Evolutionary conservation across 2,329 filamentous ascomycete species (phyloP).

Genomic region (Cucurbitaria berberidis): DNA sequence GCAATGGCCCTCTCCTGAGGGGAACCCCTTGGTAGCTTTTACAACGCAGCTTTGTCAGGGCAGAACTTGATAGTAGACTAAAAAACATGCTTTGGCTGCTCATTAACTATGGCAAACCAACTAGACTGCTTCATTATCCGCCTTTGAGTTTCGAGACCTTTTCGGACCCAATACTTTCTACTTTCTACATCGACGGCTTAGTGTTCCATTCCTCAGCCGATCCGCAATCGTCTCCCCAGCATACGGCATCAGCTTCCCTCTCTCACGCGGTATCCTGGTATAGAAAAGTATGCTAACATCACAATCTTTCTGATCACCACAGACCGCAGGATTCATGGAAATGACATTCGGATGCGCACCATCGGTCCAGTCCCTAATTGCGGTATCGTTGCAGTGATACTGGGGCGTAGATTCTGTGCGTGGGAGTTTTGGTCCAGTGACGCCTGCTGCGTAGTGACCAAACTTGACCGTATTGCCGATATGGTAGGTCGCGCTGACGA

Average conservation of each 20-base stretch:
- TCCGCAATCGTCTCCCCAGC: not conserved
- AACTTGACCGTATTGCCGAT: not conserved
- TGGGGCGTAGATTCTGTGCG: not conserved
- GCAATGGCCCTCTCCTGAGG: too few relatives aligned
- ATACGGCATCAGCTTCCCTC: not conserved
- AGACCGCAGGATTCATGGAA: not conserved
- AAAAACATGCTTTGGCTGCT: too few relatives aligned
- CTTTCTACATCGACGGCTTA: not conserved
- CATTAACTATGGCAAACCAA: too few relatives aligned
- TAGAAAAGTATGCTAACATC: not conserved
- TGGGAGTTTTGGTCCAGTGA: not conserved
- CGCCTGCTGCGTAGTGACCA: slow-evolving; percentile 1
- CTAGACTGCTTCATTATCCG: too few relatives aligned
- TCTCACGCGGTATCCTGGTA: not conserved
- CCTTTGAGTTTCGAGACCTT: not conserved
- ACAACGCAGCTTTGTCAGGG: too few relatives aligned
- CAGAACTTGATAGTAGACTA: too few relatives aligned
- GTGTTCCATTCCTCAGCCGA: not conserved
- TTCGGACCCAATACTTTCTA: not conserved
- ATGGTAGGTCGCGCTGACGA: not conserved
- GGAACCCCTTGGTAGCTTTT: too few relatives aligned
- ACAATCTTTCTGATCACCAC: not conserved
- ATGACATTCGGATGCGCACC: not conserved
- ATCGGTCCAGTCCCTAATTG: not conserved
- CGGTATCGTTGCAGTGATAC: not conserved